phyloP scores from a whole-genome alignment of 2,329 filamentous ascomycete species.

The Didymella lethalis region DNA sequence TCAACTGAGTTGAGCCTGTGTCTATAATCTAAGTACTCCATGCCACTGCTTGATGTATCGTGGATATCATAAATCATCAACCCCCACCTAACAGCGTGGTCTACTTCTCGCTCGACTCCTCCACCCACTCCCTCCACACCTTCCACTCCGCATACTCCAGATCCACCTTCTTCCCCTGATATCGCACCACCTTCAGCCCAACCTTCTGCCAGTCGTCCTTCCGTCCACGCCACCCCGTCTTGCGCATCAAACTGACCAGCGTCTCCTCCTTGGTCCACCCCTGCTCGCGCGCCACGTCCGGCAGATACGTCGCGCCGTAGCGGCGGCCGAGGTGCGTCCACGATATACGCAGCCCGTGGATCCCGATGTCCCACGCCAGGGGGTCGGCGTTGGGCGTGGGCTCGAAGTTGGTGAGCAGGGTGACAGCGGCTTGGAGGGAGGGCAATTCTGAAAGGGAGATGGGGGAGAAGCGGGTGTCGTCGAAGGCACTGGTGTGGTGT shows the following conservation, averaged over 20 bases:
- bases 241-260: slow-evolving; percentile 86
- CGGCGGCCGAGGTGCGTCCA: slow-evolving; percentile 78
- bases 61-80: background rate
- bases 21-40: slow-evolving; percentile 10
- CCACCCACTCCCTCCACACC: slow-evolving; percentile 79
- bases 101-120: slow-evolving; percentile 20
- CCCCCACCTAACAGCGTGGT: too few relatives aligned
- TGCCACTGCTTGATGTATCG: slow-evolving; percentile 3
- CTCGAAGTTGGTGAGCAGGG: slow-evolving; percentile 87
- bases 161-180: slow-evolving; percentile 82
- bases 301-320: slow-evolving; percentile 88
- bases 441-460: slow-evolving; percentile 57
- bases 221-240: slow-evolving; percentile 86
- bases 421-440: slow-evolving; percentile 63
- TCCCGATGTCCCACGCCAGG: slow-evolving; percentile 86
- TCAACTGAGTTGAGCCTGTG: background rate
- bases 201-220: slow-evolving; percentile 77
- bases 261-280: slow-evolving; percentile 96
- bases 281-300: slow-evolving; percentile 89
- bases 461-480: slow-evolving; percentile 68
- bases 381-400: slow-evolving; percentile 66
- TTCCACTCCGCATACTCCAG: slow-evolving; percentile 77
- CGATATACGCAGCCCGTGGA: slow-evolving; percentile 84
- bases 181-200: slow-evolving; percentile 79
- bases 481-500: slow-evolving; percentile 61